These are phyloP conservation scores for Chytridium lagenaria DNA, from an alignment of 371 early-diverging fungal genomes.

Conservation along the genomic window DNA sequence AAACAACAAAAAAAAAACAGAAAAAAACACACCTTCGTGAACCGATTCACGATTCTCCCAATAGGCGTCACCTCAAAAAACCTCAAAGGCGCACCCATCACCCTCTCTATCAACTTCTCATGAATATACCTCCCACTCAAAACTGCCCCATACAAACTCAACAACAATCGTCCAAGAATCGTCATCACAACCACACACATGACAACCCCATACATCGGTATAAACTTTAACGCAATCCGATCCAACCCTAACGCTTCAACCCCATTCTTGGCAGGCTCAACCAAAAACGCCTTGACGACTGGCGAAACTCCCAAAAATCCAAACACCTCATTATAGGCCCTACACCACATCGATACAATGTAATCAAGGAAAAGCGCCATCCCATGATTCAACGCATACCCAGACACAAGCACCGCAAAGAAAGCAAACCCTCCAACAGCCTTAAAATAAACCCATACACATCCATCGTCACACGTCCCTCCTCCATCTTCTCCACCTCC, in stretches of 20 bases:
- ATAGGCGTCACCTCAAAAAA: slow-evolving; percentile 87
- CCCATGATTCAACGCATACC: slow-evolving; percentile 26
- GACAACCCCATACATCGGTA: slow-evolving; percentile 42
- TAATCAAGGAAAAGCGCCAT: slow-evolving; percentile 18
- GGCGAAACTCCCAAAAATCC: not conserved
- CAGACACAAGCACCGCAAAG: slow-evolving; percentile 24
- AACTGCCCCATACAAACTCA: not conserved
- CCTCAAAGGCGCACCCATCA: slow-evolving; percentile 56
- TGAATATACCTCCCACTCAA: slow-evolving; percentile 25
- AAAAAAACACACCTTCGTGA: slow-evolving; percentile 28
- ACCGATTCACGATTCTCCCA: slow-evolving; percentile 76
- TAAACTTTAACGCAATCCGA: too few species aligned
- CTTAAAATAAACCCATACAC: slow-evolving; percentile 39
- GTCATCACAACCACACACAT: slow-evolving; percentile 28
- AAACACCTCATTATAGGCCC: not conserved
- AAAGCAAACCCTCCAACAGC: slow-evolving; percentile 38
- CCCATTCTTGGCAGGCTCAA: too few species aligned
- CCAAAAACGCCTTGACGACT: too few species aligned
- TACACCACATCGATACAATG: slow-evolving; percentile 14
- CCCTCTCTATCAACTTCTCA: slow-evolving; percentile 16
- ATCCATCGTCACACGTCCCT: slow-evolving; percentile 26
- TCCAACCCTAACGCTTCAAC: too few species aligned
- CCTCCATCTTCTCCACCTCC: slow-evolving; percentile 37
- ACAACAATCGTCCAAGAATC: slow-evolving; percentile 13
- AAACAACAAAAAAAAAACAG: slow-evolving; percentile 15